A percentile compares a stretch with the other conserved stretches of the same genome.
phyloP scores from a whole-genome alignment of 805 yeast species.

The Candida maris region DNA sequence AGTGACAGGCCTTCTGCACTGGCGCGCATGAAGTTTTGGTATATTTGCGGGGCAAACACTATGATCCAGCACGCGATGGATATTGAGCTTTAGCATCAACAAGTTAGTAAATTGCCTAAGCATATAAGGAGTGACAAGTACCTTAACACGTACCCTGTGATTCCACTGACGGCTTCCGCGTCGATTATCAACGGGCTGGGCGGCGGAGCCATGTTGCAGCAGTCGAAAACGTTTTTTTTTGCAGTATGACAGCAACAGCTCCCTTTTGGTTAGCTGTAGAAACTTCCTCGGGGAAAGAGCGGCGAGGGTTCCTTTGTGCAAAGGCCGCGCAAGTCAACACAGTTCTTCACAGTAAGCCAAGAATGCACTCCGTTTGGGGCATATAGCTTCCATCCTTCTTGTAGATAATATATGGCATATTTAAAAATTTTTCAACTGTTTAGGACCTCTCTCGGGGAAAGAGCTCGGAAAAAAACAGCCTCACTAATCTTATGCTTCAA shows the following conservation, averaged over 20 bases:
- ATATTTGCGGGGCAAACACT: conserved; percentile 95
- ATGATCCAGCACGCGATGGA: conserved; percentile 98
- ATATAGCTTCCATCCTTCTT: no score
- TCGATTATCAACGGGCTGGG: conserved; percentile 64
- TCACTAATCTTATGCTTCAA: no score
- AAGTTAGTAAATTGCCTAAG: neutral
- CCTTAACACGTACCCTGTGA: conserved; percentile 42
- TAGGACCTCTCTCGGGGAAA: no score
- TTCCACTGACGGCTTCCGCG: conserved; percentile 72
- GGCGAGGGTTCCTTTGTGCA: no score
- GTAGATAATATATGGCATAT: no score
- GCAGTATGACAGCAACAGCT: conserved; percentile 1
- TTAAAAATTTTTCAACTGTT: no score
- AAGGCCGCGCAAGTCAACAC: no score
- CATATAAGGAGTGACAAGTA: conserved; percentile 3
- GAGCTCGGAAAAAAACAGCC: no score
- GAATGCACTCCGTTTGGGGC: no score
- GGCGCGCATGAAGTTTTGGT: conserved; percentile 82
- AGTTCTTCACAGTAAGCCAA: no score
- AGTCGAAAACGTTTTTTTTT: neutral
- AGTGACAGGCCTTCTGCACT: conserved; percentile 88
- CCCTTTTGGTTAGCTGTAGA: no score
- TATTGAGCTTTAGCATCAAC: conserved; percentile 52
- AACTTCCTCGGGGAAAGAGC: no score
- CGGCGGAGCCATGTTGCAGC: conserved; percentile 47